Conservation (phyloP, 208 protist genomes). For the Leishmania gerbilli region DNA sequence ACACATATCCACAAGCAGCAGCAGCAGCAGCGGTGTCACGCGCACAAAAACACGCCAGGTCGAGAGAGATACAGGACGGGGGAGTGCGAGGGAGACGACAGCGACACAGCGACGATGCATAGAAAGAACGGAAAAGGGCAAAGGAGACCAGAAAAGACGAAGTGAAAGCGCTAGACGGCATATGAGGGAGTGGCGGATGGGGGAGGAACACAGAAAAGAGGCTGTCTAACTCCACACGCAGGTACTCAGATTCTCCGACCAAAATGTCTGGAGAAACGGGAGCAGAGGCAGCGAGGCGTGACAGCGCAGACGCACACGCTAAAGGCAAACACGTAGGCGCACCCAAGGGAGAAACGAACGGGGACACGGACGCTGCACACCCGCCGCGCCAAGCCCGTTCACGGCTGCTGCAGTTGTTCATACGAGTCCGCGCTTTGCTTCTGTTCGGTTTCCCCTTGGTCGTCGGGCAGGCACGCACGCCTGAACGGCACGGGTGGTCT, state of each 20-base stretch:
- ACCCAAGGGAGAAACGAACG: background rate
- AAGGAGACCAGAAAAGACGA: background rate
- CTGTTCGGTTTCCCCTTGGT: background rate
- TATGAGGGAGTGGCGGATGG: background rate
- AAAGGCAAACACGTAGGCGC: background rate
- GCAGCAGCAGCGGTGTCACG: background rate
- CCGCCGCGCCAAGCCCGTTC: background rate
- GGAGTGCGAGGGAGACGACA: background rate
- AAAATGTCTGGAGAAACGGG: background rate
- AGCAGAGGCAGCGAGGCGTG: background rate
- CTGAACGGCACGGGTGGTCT: background rate
- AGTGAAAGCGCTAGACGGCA: background rate
- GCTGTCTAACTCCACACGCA: background rate
- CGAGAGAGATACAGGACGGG: background rate
- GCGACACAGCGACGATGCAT: background rate
- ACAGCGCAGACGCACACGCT: background rate
- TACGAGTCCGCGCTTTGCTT: background rate
- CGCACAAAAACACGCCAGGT: background rate
- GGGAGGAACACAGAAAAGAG: too few species aligned
- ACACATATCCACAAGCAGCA: background rate
- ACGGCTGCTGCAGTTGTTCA: too few species aligned
- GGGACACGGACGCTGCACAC: background rate
- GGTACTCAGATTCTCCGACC: background rate
- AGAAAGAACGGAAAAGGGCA: background rate
- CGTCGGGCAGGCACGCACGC: background rate